Evolutionary conservation across 139 green algal genomes (phyloP), one percentile per base, ranked within the genome.

Genomic region (Coelastrella sp.): DNA sequence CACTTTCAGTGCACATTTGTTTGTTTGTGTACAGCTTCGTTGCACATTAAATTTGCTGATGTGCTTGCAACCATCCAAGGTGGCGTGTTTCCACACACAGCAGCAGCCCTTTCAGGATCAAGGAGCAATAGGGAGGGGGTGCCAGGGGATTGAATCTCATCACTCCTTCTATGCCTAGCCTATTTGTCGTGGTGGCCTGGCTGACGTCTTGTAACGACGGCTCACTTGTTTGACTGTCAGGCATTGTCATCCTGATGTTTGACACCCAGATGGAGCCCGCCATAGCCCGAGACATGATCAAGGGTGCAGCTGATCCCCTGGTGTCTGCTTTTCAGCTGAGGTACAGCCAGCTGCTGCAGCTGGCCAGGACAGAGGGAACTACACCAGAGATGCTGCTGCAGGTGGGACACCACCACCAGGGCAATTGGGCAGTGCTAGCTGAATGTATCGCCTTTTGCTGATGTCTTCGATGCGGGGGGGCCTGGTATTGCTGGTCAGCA

Each of bases 161-260:
- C 35, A 49, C 35, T 49, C 35, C 35, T 49, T 49, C 35, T 49
- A 49, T 1, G 35, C 17, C 4, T 57, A 20, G 17, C 66, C 19
- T 19, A 1, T 75, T 19, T 20, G 66, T 75, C 66, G 66, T 75
- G 66, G 17, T 75, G 66, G 17, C 17, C 66, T 20, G 66, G 17
- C 66, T 75, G 66, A 19, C 19, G 73, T 49, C 12, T 80, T 49
- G 73, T 25, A 49, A 15, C 1, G 15, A 3, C n/a, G 9, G n/a
- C 10, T 49, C 73, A 57, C 12, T 49, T 68, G 78, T 20, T 24
- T 84, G 49, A 25, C 7, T 84, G 78, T 59, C 92, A 97, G 96
- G 96, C 72, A 90, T 97, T 9, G 97, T 98, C 0, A 95, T 99
- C 65, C 86, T 98, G 56, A 97, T 98, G 96, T 90, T 98, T 90